Evolutionary conservation across 1,284 basidiomycete genomes (phyloP).

Genomic region (Agroathelia rolfsii): DNA sequence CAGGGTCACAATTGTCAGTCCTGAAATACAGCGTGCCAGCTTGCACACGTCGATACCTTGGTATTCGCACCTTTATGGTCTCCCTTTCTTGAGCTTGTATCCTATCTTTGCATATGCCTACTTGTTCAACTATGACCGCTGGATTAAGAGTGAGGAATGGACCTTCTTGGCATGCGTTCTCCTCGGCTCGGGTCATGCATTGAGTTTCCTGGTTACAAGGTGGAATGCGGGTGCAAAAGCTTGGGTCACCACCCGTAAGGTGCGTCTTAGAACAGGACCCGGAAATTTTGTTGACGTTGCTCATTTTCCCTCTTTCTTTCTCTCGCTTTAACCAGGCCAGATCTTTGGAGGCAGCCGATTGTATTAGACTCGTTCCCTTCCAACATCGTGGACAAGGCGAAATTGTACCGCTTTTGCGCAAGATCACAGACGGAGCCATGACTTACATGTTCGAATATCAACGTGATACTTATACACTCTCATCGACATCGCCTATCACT

Average conservation of each 20-base stretch:
- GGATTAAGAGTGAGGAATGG: conserved; percentile 90
- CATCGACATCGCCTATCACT: conserved; percentile 37
- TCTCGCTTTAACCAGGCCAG: conserved; percentile 34
- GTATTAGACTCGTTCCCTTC: conserved; percentile 79
- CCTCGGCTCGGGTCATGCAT: conserved; percentile 80
- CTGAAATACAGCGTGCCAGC: conserved; percentile 76
- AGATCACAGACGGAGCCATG: conserved; percentile 40
- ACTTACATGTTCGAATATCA: conserved; percentile 92
- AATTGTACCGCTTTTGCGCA: conserved; percentile 73
- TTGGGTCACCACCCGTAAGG: conserved; percentile 66
- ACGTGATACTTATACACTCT: conserved; percentile 85
- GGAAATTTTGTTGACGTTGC: too few relatives aligned
- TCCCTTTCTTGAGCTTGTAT: conserved; percentile 82
- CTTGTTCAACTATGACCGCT: conserved; percentile 83
- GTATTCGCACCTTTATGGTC: conserved; percentile 72
- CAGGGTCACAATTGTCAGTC: conserved; percentile 60
- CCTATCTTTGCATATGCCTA: conserved; percentile 89
- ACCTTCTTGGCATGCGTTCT: conserved; percentile 88
- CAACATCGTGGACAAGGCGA: conserved; percentile 87
- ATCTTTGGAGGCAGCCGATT: conserved; percentile 65
- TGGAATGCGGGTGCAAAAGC: conserved; percentile 84
- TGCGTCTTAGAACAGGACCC: conserved; percentile 22
- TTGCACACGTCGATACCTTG: conserved; percentile 76
- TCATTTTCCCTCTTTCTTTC: conserved; percentile 6
- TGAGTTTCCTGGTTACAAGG: conserved; percentile 86